These are phyloP conservation scores for Sapria himalayana DNA, from an alignment of 345 rosid genomes.

Conservation along the genomic window DNA sequence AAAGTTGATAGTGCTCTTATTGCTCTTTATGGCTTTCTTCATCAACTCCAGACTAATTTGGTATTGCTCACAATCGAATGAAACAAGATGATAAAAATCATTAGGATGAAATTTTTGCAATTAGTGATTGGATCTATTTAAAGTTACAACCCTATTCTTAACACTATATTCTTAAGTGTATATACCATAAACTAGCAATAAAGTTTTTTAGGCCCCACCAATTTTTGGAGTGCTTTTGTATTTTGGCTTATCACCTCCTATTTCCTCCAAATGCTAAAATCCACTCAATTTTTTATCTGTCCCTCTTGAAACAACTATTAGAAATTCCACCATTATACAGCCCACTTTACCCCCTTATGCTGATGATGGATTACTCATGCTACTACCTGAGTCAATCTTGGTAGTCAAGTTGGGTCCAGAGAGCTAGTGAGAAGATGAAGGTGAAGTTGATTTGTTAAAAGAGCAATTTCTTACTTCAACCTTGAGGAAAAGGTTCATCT, in stretches of 20 bases:
- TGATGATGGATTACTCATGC: neutral
- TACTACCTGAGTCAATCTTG: neutral
- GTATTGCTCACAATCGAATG: neutral
- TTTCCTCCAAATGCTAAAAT: neutral
- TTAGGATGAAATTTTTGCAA: neutral
- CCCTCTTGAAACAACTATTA: neutral
- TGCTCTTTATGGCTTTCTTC: neutral
- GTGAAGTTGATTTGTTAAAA: neutral
- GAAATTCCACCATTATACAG: neutral
- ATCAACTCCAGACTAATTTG: neutral
- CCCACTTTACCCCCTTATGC: neutral
- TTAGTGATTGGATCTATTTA: neutral
- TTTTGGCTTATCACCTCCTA: neutral
- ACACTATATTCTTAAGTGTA: neutral
- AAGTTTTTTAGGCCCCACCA: neutral
- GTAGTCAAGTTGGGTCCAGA: neutral
- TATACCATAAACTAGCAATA: neutral
- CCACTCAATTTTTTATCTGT: neutral
- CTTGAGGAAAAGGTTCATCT: conserved; percentile 1
- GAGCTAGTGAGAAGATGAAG: neutral
- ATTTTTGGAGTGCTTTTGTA: neutral
- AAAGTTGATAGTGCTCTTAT: neutral
- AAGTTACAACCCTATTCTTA: neutral
- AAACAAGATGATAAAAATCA: neutral
- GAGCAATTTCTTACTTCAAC: neutral